phyloP scores from a whole-genome alignment of 1,284 basidiomycete species.

The Tremellales sp. region DNA sequence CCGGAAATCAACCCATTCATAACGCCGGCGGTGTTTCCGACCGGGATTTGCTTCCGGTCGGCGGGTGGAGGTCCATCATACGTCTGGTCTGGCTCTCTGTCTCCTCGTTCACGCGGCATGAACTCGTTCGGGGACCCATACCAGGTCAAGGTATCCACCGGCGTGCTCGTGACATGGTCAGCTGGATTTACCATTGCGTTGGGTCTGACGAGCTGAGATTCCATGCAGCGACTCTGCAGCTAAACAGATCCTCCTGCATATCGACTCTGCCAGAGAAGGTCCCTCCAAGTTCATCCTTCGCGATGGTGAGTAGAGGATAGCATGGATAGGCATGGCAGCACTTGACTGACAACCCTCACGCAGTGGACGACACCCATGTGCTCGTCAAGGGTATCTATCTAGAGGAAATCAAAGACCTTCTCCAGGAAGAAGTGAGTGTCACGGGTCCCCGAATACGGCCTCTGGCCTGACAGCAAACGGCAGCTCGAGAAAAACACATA shows the following conservation, averaged over 20 bases:
- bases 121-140: conserved; percentile 30
- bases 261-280: conserved; percentile 34
- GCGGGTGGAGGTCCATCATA: no score
- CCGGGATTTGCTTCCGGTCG: no score
- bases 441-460: background rate
- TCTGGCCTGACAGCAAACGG: conserved; percentile 4
- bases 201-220: background rate
- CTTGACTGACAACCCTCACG: background rate
- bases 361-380: conserved; percentile 42
- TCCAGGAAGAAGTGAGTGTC: conserved; percentile 38
- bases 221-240: conserved; percentile 40
- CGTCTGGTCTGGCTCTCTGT: no score
- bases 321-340: background rate
- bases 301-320: conserved; percentile 27
- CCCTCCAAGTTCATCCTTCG: conserved; percentile 35
- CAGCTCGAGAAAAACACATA: conserved; percentile 48
- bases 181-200: conserved; percentile 3
- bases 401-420: conserved; percentile 33
- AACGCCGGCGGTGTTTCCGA: no score
- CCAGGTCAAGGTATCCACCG: conserved; percentile 23
- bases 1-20: no score
- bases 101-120: no score
- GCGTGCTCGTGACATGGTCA: conserved; percentile 33
- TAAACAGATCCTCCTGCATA: conserved; percentile 43
- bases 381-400: conserved; percentile 35